Percentiles rank a stretch among this genome's conserved stretches.
These are phyloP conservation scores for Tetragonia tetragonoides DNA, from an alignment of 148 eudicot species.

Conservation along the genomic window DNA sequence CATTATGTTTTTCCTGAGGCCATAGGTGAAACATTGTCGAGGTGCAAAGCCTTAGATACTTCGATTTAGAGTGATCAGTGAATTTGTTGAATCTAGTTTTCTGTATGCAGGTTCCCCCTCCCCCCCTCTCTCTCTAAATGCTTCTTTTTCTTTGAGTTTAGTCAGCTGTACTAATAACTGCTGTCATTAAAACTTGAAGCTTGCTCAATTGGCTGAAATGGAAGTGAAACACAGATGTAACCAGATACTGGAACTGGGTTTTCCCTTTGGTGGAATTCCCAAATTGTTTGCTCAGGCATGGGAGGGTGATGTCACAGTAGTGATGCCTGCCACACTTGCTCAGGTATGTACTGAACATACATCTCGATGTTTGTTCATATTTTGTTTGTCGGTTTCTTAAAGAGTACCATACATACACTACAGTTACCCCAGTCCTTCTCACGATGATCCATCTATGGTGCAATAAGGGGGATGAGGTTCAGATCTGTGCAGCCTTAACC, in stretches of 20 bases:
- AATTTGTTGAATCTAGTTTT: not conserved
- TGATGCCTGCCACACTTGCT: conserved; percentile 96
- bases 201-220: conserved; percentile 92
- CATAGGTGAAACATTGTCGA: not conserved
- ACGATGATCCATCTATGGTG: too few species aligned
- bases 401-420: too few species aligned
- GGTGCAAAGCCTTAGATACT: not conserved
- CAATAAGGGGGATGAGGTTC: too few species aligned
- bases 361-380: not conserved
- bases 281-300: conserved; percentile 98
- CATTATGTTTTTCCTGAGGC: too few species aligned
- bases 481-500: too few species aligned
- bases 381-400: too few species aligned
- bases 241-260: conserved; percentile 92
- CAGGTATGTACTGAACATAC: conserved; percentile 49
- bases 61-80: not conserved
- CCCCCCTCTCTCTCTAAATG: not conserved
- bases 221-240: conserved; percentile 96
- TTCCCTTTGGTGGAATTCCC: conserved; percentile 81
- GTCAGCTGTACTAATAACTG: conserved; percentile 7
- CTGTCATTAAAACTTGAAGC: conserved; percentile 41
- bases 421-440: too few species aligned
- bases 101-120: not conserved
- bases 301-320: conserved; percentile 99
- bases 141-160: not conserved